Conservation (phyloP, 306 rosid genomes). For the Albizia julibrissin region DNA sequence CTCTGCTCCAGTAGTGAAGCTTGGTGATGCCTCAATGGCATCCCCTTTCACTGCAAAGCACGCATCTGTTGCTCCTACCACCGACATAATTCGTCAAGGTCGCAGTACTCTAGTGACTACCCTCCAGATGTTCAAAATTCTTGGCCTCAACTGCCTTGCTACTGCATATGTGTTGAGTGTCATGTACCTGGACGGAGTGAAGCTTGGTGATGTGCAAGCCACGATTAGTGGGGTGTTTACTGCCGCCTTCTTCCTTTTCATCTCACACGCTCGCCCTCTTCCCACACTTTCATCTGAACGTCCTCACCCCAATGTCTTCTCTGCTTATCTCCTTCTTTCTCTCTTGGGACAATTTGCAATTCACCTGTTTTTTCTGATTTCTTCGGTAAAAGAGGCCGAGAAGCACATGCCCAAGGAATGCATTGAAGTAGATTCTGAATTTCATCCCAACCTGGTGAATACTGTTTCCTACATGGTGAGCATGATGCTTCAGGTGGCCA, state of each 20-base stretch:
- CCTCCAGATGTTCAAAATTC: slow-evolving; percentile 97
- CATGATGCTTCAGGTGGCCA: slow-evolving; percentile 99
- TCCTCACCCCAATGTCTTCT: slow-evolving; percentile 89
- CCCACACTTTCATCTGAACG: slow-evolving; percentile 86
- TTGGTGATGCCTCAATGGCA: slow-evolving; percentile 99
- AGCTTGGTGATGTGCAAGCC: slow-evolving; percentile 96
- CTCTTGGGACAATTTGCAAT: slow-evolving; percentile 89
- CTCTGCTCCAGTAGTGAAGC: slow-evolving; percentile 82
- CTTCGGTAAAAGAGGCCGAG: slow-evolving; percentile 88
- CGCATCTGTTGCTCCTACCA: slow-evolving; percentile 93
- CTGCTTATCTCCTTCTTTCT: slow-evolving; percentile 83
- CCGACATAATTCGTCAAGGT: slow-evolving; percentile 97
- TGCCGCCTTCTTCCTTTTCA: slow-evolving; percentile 95
- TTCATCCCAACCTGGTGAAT: slow-evolving; percentile 96
- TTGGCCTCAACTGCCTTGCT: slow-evolving; percentile 98
- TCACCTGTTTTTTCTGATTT: slow-evolving; percentile 76
- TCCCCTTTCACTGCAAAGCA: slow-evolving; percentile 99
- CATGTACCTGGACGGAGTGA: slow-evolving; percentile 98
- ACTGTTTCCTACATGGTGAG: slow-evolving; percentile 98
- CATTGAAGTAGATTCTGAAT: slow-evolving; percentile 87
- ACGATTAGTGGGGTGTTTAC: slow-evolving; percentile 98
- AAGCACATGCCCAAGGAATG: slow-evolving; percentile 96
- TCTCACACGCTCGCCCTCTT: slow-evolving; percentile 97
- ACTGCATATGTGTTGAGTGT: slow-evolving; percentile 98
- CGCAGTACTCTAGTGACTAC: slow-evolving; percentile 98